Conservation (phyloP, 2,329 filamentous ascomycete species). For the Leptosphaerulina australis region DNA sequence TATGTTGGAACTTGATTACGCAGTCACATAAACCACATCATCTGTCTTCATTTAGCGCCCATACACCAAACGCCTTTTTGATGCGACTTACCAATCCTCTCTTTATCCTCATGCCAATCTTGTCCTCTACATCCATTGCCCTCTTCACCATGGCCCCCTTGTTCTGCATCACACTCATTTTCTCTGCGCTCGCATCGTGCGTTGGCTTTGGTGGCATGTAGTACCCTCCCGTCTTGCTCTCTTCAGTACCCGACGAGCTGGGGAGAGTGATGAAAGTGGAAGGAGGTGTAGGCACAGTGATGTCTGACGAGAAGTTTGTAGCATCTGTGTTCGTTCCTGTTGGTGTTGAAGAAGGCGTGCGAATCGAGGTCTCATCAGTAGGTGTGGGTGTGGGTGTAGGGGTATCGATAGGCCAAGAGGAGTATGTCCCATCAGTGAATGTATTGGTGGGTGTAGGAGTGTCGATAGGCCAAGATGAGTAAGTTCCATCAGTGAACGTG, state of each 20-base stretch:
- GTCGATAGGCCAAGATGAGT: no score
- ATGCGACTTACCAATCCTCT: no score
- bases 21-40: constrained; percentile 6
- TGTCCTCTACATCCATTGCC: not conserved
- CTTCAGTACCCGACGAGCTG: not conserved
- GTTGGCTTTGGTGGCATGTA: not conserved
- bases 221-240: not conserved
- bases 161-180: not conserved
- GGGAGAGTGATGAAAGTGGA: not conserved
- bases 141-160: not conserved
- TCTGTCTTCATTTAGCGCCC: not conserved
- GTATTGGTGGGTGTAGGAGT: not conserved
- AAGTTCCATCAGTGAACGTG: constrained; percentile 3
- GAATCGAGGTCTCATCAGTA: not conserved
- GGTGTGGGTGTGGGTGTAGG: not conserved
- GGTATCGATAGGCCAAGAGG: constrained; percentile 1
- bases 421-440: constrained; percentile 4
- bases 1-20: not conserved
- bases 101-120: no score
- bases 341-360: not conserved
- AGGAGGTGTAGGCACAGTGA: not conserved
- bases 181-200: no score
- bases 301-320: not conserved
- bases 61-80: no score
- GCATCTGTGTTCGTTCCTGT: not conserved